Percentiles rank a stretch among this genome's conserved stretches.
Evolutionary conservation across 169 alveolate genomes (phyloP).

Genomic region (Eimeria acervulina): DNA sequence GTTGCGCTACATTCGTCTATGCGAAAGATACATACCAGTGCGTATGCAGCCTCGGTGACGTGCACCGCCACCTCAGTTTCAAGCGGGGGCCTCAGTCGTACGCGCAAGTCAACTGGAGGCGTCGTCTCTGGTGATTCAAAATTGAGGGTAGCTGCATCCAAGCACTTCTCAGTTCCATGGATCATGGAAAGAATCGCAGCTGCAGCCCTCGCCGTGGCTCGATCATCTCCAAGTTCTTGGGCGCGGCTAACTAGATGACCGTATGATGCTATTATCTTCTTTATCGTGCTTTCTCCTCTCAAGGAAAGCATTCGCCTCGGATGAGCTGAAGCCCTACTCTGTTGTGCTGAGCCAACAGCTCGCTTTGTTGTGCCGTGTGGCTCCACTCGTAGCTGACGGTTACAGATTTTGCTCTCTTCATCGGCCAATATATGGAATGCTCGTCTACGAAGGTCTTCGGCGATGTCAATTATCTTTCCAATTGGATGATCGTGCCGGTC

Average conservation of each 20-base stretch:
- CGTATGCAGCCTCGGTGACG: slow-evolving; percentile 72
- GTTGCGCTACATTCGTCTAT: background rate
- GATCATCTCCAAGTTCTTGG: slow-evolving; percentile 32
- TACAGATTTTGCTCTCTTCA: background rate
- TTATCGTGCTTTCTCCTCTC: slow-evolving; percentile 1
- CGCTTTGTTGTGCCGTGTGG: slow-evolving; percentile 39
- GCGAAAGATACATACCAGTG: slow-evolving; percentile 42
- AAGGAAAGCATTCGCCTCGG: background rate
- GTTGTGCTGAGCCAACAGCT: slow-evolving; percentile 7
- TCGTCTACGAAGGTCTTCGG: slow-evolving; percentile 47
- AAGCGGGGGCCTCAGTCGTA: slow-evolving; percentile 59
- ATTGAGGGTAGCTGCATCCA: slow-evolving; percentile 1
- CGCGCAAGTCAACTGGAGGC: slow-evolving; percentile 46
- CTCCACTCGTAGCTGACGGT: slow-evolving; percentile 40
- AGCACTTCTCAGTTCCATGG: slow-evolving; percentile 70
- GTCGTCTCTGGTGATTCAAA: background rate
- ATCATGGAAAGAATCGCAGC: slow-evolving; percentile 65
- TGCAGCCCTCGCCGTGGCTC: slow-evolving; percentile 67
- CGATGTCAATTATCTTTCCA: background rate
- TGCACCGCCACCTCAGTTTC: slow-evolving; percentile 72
- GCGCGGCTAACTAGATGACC: slow-evolving; percentile 52
- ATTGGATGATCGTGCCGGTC: slow-evolving; percentile 15
- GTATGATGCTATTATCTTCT: slow-evolving; percentile 37
- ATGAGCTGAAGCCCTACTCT: background rate
- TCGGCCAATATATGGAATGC: slow-evolving; percentile 31